Base-by-base conservation (phyloP, 192 early-diverging fungal genomes). In the Umbelopsis isabellina region DNA sequence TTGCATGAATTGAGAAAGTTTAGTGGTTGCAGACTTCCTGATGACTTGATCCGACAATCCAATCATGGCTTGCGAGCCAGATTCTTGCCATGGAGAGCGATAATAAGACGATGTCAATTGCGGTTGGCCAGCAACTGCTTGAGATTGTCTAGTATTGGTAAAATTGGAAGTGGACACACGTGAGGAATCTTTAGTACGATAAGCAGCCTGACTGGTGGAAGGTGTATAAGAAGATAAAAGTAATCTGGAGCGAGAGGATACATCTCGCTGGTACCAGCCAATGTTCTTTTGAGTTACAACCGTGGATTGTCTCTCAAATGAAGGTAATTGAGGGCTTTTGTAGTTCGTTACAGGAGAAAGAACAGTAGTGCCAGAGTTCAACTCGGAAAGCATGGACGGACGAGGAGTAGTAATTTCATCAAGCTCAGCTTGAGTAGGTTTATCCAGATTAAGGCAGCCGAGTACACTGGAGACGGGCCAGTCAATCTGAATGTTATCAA, bases 251-350 rank as follows among this genome's bases (percentile, higher is more conserved):
- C 55, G 25, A 35, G 55, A 61, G 16, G 27, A 35, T 16, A 61
- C 27, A 35, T 61, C 55, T 35, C 55, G 55, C 3, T 61, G 55
- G 30, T 61, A 61, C 55, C 55, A 61, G 27, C 55, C 55, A 61
- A 25, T 61, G 37, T 41, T 0, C 37, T 41, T 41, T 41, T 41
- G 37, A 10, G 5, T 6, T 10, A 6, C 37, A 41, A 5, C 37
- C 5, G 37, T 1, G 27, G 27, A 30, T 10, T 41, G 37, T 41
- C 37, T 41, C 37, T 41, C 37, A 10, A 41, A 4, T 0, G 12
- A 23, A 6, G 51, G 7, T 20, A 12, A 25, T 23, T 52, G 51
- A 13, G 51, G 10, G 7, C 0, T 52, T 25, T 23, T 52, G 22
- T 25, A 5, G 51, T 11, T 23, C 11, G 51, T 21, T 2, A 22